phyloP scores from a whole-genome alignment of 2,329 filamentous ascomycete species.

The Xylariaceae sp. region DNA sequence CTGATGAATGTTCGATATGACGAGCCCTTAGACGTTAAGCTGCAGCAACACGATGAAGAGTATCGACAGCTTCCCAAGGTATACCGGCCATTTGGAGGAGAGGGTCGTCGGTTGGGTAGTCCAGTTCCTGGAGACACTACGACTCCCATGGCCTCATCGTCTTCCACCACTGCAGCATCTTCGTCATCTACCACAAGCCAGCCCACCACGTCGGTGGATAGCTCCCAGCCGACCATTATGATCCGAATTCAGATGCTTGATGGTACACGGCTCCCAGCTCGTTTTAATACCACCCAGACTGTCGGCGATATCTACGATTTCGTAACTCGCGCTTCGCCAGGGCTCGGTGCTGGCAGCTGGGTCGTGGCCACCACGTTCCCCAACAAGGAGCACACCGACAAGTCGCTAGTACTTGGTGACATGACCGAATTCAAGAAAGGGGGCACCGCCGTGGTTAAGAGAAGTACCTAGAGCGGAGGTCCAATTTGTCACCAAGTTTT shows the following conservation, averaged over 20 bases:
- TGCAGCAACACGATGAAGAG: slow-evolving; percentile 70
- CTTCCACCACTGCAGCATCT: slow-evolving; percentile 25
- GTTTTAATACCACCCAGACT: slow-evolving; percentile 78
- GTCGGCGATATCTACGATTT: slow-evolving; percentile 75
- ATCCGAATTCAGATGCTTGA: slow-evolving; percentile 77
- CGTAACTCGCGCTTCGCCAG: slow-evolving; percentile 59
- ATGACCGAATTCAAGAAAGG: slow-evolving; percentile 63
- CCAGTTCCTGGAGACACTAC: slow-evolving; percentile 62
- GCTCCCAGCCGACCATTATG: slow-evolving; percentile 62
- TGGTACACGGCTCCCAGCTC: slow-evolving; percentile 69
- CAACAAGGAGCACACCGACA: slow-evolving; percentile 73
- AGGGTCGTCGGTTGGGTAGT: slow-evolving; percentile 70
- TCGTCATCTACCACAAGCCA: slow-evolving; percentile 11
- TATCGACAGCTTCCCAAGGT: slow-evolving; percentile 70
- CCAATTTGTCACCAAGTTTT: too few species aligned
- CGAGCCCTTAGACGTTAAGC: slow-evolving; percentile 74
- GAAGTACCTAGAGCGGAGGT: slow-evolving; percentile 16
- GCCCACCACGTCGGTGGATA: slow-evolving; percentile 45
- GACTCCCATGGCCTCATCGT: slow-evolving; percentile 17
- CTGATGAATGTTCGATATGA: slow-evolving; percentile 72
- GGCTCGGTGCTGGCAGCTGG: slow-evolving; percentile 56
- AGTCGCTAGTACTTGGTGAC: slow-evolving; percentile 52
- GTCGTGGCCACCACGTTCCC: slow-evolving; percentile 80
- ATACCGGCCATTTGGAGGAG: slow-evolving; percentile 71
- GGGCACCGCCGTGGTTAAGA: slow-evolving; percentile 61